Evolutionary conservation across 2,329 filamentous ascomycete species (phyloP).

Genomic region (Fusarium odoratissimum): DNA sequence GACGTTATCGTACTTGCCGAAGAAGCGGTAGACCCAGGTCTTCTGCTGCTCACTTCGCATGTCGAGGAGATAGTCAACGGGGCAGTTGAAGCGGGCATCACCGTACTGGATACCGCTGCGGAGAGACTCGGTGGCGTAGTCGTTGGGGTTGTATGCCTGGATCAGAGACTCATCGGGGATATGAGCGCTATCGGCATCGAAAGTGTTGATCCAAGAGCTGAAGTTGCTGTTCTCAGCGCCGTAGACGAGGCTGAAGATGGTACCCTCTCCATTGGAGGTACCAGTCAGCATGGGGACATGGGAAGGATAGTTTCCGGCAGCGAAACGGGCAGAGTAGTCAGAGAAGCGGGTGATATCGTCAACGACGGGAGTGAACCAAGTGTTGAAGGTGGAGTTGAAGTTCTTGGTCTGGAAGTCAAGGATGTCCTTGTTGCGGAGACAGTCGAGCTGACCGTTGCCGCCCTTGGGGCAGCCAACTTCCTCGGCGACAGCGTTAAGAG

Average conservation of each 20-base stretch:
- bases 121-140: slow-evolving; percentile 52
- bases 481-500: slow-evolving; percentile 51
- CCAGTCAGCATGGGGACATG: slow-evolving; percentile 52
- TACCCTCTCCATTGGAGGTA: slow-evolving; percentile 52
- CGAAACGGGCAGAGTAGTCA: slow-evolving; percentile 45
- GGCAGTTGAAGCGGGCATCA: slow-evolving; percentile 59
- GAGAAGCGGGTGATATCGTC: slow-evolving; percentile 51
- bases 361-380: slow-evolving; percentile 56
- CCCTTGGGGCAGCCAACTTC: slow-evolving; percentile 51
- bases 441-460: slow-evolving; percentile 51
- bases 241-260: slow-evolving; percentile 53
- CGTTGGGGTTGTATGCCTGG: slow-evolving; percentile 39
- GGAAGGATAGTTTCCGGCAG: slow-evolving; percentile 44
- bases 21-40: slow-evolving; percentile 59
- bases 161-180: slow-evolving; percentile 31
- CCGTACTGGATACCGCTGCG: slow-evolving; percentile 58
- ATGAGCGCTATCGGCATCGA: slow-evolving; percentile 39
- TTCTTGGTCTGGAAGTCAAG: slow-evolving; percentile 38
- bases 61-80: slow-evolving; percentile 54
- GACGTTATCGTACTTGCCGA: slow-evolving; percentile 55
- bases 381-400: slow-evolving; percentile 50
- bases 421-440: slow-evolving; percentile 49
- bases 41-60: slow-evolving; percentile 52
- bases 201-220: slow-evolving; percentile 42
- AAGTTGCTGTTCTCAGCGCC: slow-evolving; percentile 46